Evolutionary conservation across 192 early-diverging fungal species (phyloP), one percentile per base, ranked within the genome.

Genomic region (Coemansia sp.): DNA sequence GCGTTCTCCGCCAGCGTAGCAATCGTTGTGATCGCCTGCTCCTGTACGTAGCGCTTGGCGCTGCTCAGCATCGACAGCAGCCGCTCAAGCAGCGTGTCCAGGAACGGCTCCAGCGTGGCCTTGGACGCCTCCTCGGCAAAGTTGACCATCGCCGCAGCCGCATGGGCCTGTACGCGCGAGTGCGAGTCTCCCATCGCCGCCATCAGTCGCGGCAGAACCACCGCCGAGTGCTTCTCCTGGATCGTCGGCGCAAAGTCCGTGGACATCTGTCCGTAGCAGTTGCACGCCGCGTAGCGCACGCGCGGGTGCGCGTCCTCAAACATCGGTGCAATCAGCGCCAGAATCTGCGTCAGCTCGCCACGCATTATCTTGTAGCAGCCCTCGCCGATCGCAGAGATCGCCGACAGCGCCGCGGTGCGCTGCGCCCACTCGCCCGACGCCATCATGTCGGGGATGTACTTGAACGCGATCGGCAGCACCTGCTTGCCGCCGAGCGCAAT

Each of bases 21-120:
- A 66, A 99, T 94, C 17, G 96, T 93, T 33, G 98, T 99, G 70
- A 99, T 93, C 36, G 96, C 96, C 83, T 99, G 97, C 79, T 99
- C 97, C 82, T 99, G 98, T 52, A 98, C 94, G 78, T 96, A 99
- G 36, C 88, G 94, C 77, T 91, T 93, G 20, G 84, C 81, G 22
- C 91, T 92, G 79, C 89, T 91, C 60, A 99, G 86, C 66, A 99
- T 90, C 12, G 88, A 78, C 73, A 96, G 72, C 59, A 98, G 88
- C 48, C 88, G 90, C 71, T 91, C 87, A 68, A 99, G 92, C 75
- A 99, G 91, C 63, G 89, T 85, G 76, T 94, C 93, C 68, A 99
- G 80, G 77, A 94, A 97, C 32, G 94, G 94, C 64, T 93, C 91
- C 68, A 98, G 83, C 48, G 86, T 89, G 22, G 88, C 78, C 83